These are phyloP conservation scores for Ganoderma lucidum DNA, from an alignment of 1,284 basidiomycete species.

Conservation along the genomic window DNA sequence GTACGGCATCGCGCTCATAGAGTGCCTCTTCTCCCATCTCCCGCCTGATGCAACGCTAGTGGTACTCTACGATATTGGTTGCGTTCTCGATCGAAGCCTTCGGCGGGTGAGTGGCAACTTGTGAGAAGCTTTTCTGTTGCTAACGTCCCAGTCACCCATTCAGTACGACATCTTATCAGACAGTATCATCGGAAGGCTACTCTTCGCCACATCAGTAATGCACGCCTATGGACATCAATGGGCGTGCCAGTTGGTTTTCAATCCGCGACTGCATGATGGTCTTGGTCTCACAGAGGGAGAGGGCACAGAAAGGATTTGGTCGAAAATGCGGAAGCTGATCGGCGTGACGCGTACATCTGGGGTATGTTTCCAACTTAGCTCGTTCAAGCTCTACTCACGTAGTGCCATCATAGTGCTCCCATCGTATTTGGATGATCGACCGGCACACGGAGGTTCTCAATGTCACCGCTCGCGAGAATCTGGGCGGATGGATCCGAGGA, in stretches of 20 bases:
- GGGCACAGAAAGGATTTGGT: no score
- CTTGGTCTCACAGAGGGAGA: conserved; percentile 47
- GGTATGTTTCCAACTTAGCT: conserved; percentile 14
- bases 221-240: conserved; percentile 52
- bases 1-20: conserved; percentile 45
- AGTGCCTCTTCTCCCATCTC: conserved; percentile 40
- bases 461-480: conserved; percentile 15
- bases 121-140: not conserved
- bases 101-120: conserved; percentile 36
- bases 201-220: conserved; percentile 48
- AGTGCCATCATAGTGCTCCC: not conserved
- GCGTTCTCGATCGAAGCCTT: conserved; percentile 45
- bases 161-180: conserved; percentile 44
- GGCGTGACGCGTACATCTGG: conserved; percentile 42
- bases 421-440: conserved; percentile 23
- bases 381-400: no score
- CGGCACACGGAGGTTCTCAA: conserved; percentile 18
- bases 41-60: conserved; percentile 42
- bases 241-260: conserved; percentile 49
- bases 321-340: conserved; percentile 45
- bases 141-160: not conserved
- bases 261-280: conserved; percentile 42
- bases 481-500: conserved; percentile 14
- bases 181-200: conserved; percentile 33
- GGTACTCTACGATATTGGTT: conserved; percentile 49